Evolutionary conservation across 1,284 basidiomycete species (phyloP), one percentile per base, ranked within the genome.

Genomic region (Trichosporon faecale): DNA sequence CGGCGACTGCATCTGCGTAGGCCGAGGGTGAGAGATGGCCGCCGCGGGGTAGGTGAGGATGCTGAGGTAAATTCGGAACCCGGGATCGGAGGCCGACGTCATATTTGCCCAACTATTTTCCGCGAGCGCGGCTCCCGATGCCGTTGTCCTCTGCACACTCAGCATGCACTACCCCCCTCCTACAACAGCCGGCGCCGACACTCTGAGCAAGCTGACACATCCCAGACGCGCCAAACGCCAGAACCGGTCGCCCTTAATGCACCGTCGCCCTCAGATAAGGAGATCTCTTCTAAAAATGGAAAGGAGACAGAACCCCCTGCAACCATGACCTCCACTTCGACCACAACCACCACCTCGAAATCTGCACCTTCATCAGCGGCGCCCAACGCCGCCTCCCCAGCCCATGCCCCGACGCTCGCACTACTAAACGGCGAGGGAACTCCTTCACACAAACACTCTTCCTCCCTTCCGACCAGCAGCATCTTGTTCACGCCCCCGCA

Each of bases 61-160:
- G 57, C 57, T 61, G 57, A 31, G 57, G 29, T 61, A 61, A 61
- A 31, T 29, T 61, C 57, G 57, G 57, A 61, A 31, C 27, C 18
- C 57, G 57, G 11, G 9, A 14, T 12, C 27, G 18, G 27, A 31
- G 57, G 12, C 27, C 57, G 57, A 61, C 57, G 57, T 61, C 57
- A 61, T 61, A 21, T 14, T 18, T 9, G 18, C n/a, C 3, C 18
- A 14, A 5, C n/a, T 46, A 46, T 14, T 46, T 46, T 46, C 21
- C 18, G 16, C 44, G 40, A 44, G 31, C 40, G 40, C 40, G 40
- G 40, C 40, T n/a, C n/a, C n/a, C n/a, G n/a, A n/a, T n/a, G n/a
- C n/a, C n/a, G n/a, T n/a, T n/a, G n/a, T n/a, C n/a, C n/a, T n/a
- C n/a, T n/a, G n/a, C n/a, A n/a, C n/a, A n/a, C n/a, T n/a, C n/a